Evolutionary conservation across 805 yeast genomes (phyloP).

Genomic region (Suhomyces emberorum): DNA sequence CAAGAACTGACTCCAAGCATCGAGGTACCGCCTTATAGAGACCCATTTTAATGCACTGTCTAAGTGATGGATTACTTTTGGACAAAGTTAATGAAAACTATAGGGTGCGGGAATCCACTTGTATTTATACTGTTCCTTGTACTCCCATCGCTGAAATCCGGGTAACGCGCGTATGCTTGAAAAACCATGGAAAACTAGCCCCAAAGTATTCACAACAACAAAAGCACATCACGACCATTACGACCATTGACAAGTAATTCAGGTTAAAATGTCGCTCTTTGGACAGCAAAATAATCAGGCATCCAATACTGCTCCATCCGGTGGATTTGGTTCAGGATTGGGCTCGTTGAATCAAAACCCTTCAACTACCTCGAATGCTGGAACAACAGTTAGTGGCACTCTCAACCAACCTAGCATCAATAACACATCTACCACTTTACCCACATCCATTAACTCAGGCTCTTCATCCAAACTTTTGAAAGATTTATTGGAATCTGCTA

Average conservation of each 20-base stretch:
- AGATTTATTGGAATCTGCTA: slow-evolving; percentile 75
- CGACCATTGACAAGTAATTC: background rate
- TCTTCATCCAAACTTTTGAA: slow-evolving; percentile 40
- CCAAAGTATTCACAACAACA: slow-evolving; percentile 4
- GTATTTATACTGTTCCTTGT: background rate
- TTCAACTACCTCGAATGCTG: background rate
- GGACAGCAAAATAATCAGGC: slow-evolving; percentile 7
- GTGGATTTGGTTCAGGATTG: slow-evolving; percentile 6
- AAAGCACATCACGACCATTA: background rate
- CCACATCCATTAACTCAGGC: slow-evolving; percentile 4
- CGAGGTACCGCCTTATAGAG: slow-evolving; percentile 6
- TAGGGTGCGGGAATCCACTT: background rate
- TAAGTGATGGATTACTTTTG: slow-evolving; percentile 64
- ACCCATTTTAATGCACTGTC: slow-evolving; percentile 57
- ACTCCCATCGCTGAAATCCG: slow-evolving; percentile 7
- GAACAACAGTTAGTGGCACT: slow-evolving; percentile 1
- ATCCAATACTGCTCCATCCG: slow-evolving; percentile 2
- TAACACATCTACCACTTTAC: slow-evolving; percentile 5
- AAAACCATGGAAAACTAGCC: slow-evolving; percentile 1
- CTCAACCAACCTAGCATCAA: background rate
- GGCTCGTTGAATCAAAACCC: slow-evolving; percentile 2
- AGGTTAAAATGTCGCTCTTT: slow-evolving; percentile 6
- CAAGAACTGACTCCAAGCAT: slow-evolving; percentile 32
- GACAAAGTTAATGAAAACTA: slow-evolving; percentile 51
- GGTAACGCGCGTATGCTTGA: slow-evolving; percentile 8